Evolutionary conservation across 1,284 basidiomycete genomes (phyloP).

Genomic region (Apiotrichum domesticum): DNA sequence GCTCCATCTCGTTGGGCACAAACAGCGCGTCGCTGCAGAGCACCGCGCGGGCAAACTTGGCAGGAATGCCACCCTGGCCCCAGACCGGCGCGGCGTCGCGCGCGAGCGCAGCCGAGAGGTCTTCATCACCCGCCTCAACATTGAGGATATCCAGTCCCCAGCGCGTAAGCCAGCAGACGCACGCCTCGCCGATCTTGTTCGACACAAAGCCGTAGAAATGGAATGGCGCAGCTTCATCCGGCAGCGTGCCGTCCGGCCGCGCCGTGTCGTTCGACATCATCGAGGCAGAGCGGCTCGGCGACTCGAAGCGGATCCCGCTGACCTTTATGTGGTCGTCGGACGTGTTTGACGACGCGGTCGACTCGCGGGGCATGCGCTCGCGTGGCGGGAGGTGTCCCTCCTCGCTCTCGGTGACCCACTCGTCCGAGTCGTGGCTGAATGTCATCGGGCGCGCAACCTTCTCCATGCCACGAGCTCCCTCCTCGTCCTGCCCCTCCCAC

Average conservation of each 20-base stretch:
- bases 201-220: constrained; percentile 76
- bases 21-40: constrained; percentile 76
- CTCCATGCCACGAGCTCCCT: constrained; percentile 64
- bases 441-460: constrained; percentile 56
- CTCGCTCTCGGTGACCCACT: constrained; percentile 7
- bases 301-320: background rate
- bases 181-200: constrained; percentile 85
- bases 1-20: constrained; percentile 67
- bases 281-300: constrained; percentile 2
- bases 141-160: constrained; percentile 76
- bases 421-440: constrained; percentile 4
- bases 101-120: background rate
- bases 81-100: constrained; percentile 50
- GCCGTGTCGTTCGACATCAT: constrained; percentile 10
- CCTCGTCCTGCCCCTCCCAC: constrained; percentile 51
- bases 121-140: constrained; percentile 54
- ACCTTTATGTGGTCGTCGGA: constrained; percentile 8
- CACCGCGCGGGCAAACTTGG: constrained; percentile 67
- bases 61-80: constrained; percentile 62
- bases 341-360: constrained; percentile 13
- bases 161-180: constrained; percentile 76
- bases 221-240: constrained; percentile 6
- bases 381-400: background rate
- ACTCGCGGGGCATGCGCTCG: background rate
- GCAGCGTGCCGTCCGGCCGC: background rate